Evolutionary conservation across 345 rosid species (phyloP), one percentile per base, ranked within the genome.

Genomic region (Linum tenue): DNA sequence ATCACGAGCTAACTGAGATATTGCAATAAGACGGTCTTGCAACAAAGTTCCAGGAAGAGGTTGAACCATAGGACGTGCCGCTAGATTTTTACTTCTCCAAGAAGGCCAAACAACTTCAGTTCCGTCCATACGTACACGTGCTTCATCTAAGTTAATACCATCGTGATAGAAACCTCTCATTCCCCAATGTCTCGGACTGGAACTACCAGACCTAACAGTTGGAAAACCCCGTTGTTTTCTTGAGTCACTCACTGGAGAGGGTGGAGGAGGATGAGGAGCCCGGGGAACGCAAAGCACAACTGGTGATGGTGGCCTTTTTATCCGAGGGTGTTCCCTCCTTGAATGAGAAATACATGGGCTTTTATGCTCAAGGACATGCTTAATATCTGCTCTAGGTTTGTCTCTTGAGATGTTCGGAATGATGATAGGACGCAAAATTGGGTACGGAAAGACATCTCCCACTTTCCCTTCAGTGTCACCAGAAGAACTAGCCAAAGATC

Each of bases 131-230:
- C 77, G 79, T 11, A 80, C 75, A 77, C 86, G 77, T 75, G 84
- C 78, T 70, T 89, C 97, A 65, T 89, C 97, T 53, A 72, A 78
- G 72, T 80, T 86, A 64, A 81, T 78, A 70, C 85, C 85, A 64
- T 92, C 97, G 70, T 82, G 82, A 64, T 81, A 84, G 84, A 88
- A 82, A 76, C 96, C 91, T 81, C 88, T 87, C 80, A 89, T 72
- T 73, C 97, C 86, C 98, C 98, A 92, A 62, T 92, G 90, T 77
- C 98, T 83, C 59, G 98, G 98, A 75, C 98, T 92, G 70, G 98
- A 92, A 79, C 98, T 92, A 77, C 98, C 98, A 56, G 98, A 92
- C 77, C 98, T 90, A 76, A 92, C 98, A 70, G 86, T 87, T 39
- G 98, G 91, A 75, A 89, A 85, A 50, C 98, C 97, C 60, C 96